Base-by-base conservation (phyloP, 208 protist species). In the Crithidia thermophila region DNA sequence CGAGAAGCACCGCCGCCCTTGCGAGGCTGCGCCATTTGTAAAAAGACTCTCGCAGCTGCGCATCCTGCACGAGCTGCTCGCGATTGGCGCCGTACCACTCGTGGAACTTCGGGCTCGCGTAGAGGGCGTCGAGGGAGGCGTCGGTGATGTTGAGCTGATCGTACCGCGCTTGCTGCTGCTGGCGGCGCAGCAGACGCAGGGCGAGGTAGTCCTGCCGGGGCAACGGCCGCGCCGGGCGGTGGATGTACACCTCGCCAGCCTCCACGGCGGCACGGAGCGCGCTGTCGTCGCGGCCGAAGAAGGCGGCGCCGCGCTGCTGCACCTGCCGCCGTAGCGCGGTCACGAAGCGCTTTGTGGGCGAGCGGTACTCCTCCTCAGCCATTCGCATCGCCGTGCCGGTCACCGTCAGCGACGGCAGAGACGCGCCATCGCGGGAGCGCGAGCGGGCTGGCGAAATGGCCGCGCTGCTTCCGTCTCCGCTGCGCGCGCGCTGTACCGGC, bases 81-180 rank as follows among this genome's bases (percentile, higher is more conserved):
- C 79, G 82, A 33, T 90, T 71, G 3, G 45, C 63, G 1, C 36
- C 50, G 75, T 89, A 94, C 88, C 88, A 94, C 11, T 40, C 36
- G 25, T 65, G 55, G 49, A 94, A 94, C 28, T 55, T 72, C 14
- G 77, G 76, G 11, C 72, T 72, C 7, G 49, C 53, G 75, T 83
- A 87, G 27, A 94, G 84, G 11, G 20, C 58, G n/a, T 76, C 69
- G 20, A 94, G 68, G 43, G 72, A 74, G 50, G 61, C 42, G 10
- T 73, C 43, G 1, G 85, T 91, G 34, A 77, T 72, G 66, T 87
- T 53, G 46, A 53, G n/a, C 52, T 67, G 34, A 30, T 71, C 46
- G 49, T 78, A 75, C 37, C 61, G 47, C 33, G 49, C 27, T 40
- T 79, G 60, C 31, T 43, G 66, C 5, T 55, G 55, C 36, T 72